Base-by-base conservation (phyloP, 2,329 filamentous ascomycete genomes). In the Fusarium xyrophilum region DNA sequence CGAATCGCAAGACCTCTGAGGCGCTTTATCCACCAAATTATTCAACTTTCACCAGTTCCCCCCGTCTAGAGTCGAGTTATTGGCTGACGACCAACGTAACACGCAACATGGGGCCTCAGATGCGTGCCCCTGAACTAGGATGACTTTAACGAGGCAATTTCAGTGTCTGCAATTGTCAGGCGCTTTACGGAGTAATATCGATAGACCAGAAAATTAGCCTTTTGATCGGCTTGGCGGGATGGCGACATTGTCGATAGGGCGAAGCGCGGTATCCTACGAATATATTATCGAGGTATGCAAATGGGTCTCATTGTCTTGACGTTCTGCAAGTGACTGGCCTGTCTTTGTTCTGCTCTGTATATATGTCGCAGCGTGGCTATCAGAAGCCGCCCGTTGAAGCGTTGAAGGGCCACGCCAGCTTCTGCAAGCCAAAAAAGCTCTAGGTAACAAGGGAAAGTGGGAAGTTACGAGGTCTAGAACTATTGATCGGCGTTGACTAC, bases 121-220 rank as follows among this genome's bases (percentile, higher is more conserved):
- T 58, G 54, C 46, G 53, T 69, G 62, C 68, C 68, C 68, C 68
- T 71, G 68, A 71, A 38, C 65, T 71, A 71, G 55, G 63, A 56
- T 60, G 44, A 70, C 33, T 44, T 64, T 43, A 38, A 60, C 53
- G 40, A 50, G 32, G 55, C 40, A 69, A 69, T 69, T 67, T 69
- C 57, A 60, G 28, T 25, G 27, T 53, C 40, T 62, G 62, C 36
- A 32, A 39, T 52, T 56, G 33, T 47, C 30, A 38, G 51, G 54
- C 67, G 67, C 59, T 67, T 68, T 67, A 52, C 54, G n/a, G n/a
- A n/a, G n/a, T n/a, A n/a, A n/a, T n/a, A 52, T 64, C 55, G 43
- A 70, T 61, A 68, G 59, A 61, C 54, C 51, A 56, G 46, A 53
- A 68, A 60, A 53, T 66, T 70, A 68, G 63, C 65, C 65, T 53